Evolutionary conservation across 2,329 filamentous ascomycete genomes (phyloP), one percentile per base, ranked within the genome.

Genomic region (Pseudonectria buxi): DNA sequence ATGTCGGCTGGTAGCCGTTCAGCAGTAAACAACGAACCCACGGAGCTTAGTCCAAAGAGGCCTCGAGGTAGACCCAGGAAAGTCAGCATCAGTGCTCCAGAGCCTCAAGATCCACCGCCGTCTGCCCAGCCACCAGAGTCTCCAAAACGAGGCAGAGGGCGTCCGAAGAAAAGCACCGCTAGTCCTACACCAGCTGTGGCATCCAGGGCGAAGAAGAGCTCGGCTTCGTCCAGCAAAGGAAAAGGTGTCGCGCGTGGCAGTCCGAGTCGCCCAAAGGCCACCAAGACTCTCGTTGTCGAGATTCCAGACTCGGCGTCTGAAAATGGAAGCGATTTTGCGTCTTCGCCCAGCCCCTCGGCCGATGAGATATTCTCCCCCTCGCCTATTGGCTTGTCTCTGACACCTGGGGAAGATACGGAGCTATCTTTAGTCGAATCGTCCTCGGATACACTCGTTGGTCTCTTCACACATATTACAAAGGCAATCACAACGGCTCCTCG

Each of bases 381-480:
- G 1, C 50, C 49, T 0, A 45, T 65, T 4, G 66, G 74, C 33
- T 45, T 74, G 10, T 67, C 68, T 2, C 43, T 65, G 12, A 63
- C 67, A 2, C 51, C 63, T 6, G 62, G 62, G 4, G 67, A 73
- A 6, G 65, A 66, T n/a, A 61, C 59, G 5, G 66, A 72, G 24
- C 51, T 67, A 12, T 64, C 67, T 4, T 46, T 74, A 2, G 43
- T 49, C 3, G 44, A 50, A 16, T 57, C 61, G 13, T 59, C 65
- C 0, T 66, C 59, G 1, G 57, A 63, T 10, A 55, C 69, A 29
- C 65, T 76, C 44, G 45, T 59, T 1, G 54, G 51, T 0, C 49
- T 78, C 15, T 78, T 78, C 42, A 49, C 51, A 16, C 58, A 67
- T 44, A 78, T 83, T 33, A 74, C 72, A 1, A 62, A 64, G 26